phyloP scores from a whole-genome alignment of 2,329 filamentous ascomycete species.

The Ophiosphaerella herpotricha region DNA sequence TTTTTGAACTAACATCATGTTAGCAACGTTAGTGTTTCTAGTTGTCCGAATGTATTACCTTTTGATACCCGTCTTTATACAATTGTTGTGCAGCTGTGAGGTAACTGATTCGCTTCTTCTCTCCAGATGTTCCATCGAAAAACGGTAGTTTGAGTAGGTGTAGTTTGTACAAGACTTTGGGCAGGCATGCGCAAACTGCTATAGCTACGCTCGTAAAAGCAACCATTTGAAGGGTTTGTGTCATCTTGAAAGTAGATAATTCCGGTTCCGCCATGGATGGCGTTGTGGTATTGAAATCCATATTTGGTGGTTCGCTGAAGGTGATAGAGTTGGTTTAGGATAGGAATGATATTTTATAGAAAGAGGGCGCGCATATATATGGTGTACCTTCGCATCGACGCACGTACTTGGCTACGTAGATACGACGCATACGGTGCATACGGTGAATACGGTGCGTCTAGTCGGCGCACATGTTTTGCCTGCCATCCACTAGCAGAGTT shows the following conservation, averaged over 20 bases:
- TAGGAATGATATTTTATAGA: no score
- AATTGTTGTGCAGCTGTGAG: conserved; percentile 24
- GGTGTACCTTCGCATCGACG: no score
- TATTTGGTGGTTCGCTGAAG: not conserved
- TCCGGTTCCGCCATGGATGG: no score
- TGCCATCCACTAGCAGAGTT: no score
- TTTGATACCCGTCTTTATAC: conserved; percentile 35
- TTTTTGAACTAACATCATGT: conserved; percentile 34
- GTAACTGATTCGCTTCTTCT: no score
- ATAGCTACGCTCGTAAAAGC: conserved; percentile 32
- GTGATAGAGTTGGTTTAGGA: no score
- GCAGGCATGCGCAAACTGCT: conserved; percentile 21
- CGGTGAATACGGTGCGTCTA: conserved; percentile 7
- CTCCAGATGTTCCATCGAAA: conserved; percentile 9
- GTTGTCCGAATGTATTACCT: conserved; percentile 11
- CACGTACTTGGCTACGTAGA: not conserved
- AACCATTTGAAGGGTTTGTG: conserved; percentile 28
- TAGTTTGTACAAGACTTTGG: conserved; percentile 24
- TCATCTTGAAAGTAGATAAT: conserved; percentile 26
- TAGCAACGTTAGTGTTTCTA: not conserved
- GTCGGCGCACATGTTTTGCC: conserved; percentile 7
- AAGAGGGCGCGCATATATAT: no score
- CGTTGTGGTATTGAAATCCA: not conserved
- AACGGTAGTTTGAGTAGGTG: conserved; percentile 34
- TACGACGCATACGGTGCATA: conserved; percentile 8